Percentiles rank a stretch among this genome's conserved stretches.
phyloP scores from a whole-genome alignment of 2,329 filamentous ascomycete species.

The Aspergillaceae sp. region DNA sequence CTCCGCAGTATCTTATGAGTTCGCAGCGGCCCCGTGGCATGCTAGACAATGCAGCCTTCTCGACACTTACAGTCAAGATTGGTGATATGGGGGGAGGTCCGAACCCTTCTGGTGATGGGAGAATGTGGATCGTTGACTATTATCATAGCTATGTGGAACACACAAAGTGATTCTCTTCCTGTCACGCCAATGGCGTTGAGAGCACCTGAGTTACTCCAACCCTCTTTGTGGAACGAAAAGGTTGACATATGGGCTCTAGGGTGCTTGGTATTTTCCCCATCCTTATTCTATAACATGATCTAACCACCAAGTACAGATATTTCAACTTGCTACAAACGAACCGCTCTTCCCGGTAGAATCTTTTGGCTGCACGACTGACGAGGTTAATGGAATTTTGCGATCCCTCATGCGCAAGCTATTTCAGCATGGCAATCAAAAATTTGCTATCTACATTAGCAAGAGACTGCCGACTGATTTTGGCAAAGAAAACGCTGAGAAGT shows the following conservation, averaged over 20 bases:
- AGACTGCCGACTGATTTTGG: slow-evolving; percentile 5
- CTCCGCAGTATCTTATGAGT: slow-evolving; percentile 4
- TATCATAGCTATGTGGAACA: not conserved
- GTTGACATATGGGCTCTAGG: slow-evolving; percentile 16
- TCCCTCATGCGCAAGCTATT: too few species aligned
- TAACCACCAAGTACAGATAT: not conserved
- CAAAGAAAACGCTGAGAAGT: not conserved
- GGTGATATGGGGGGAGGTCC: slow-evolving; percentile 7
- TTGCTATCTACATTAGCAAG: not conserved
- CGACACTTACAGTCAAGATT: slow-evolving; percentile 3
- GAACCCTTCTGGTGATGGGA: not conserved
- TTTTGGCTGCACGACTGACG: slow-evolving; percentile 1
- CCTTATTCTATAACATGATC: not conserved
- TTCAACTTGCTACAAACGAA: not conserved
- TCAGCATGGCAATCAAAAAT: slow-evolving; percentile 1
- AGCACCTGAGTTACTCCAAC: slow-evolving; percentile 13
- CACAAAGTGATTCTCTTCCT: slow-evolving; percentile 5
- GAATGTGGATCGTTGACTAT: not conserved
- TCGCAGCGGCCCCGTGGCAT: slow-evolving; percentile 2
- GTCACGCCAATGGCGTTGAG: slow-evolving; percentile 11
- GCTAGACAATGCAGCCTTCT: slow-evolving; percentile 2
- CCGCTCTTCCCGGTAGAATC: not conserved
- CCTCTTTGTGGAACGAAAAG: slow-evolving; percentile 6
- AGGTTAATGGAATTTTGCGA: not conserved
- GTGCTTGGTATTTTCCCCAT: slow-evolving; percentile 11